A percentile compares a stretch with the other conserved stretches of the same genome.
Conservation (phyloP, 2,329 filamentous ascomycete species). For the Sporothrix variecibatus region DNA sequence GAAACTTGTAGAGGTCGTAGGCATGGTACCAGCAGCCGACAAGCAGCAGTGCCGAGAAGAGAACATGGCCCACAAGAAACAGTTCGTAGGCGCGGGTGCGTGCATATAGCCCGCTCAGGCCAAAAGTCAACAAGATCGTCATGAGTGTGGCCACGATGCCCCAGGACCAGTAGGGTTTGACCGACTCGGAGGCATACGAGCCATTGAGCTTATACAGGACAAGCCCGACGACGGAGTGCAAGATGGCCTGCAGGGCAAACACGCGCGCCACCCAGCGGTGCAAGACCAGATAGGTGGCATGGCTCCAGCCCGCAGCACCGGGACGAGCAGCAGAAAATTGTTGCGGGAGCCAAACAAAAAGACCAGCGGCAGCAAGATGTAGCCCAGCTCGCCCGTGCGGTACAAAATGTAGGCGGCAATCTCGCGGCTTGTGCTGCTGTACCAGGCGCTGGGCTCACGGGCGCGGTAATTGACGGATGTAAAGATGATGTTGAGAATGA, state of each 20-base stretch:
- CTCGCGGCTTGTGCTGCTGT: not conserved
- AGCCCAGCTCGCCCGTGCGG: slow-evolving; percentile 25
- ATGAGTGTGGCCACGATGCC: slow-evolving; percentile 1
- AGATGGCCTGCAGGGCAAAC: slow-evolving; percentile 46
- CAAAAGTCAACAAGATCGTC: not conserved
- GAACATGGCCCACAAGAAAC: slow-evolving; percentile 23
- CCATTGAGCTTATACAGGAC: slow-evolving; percentile 36
- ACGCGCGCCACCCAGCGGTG: slow-evolving; percentile 53
- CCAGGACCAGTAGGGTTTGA: slow-evolving; percentile 15
- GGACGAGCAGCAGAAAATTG: slow-evolving; percentile 39
- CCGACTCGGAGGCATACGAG: not conserved
- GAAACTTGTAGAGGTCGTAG: not conserved
- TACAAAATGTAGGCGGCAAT: slow-evolving; percentile 16
- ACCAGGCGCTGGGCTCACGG: slow-evolving; percentile 16
- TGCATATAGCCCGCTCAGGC: not conserved
- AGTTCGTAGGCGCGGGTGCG: not conserved
- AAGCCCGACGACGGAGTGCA: slow-evolving; percentile 50
- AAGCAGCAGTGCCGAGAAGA: slow-evolving; percentile 15
- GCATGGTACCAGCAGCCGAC: slow-evolving; percentile 27
- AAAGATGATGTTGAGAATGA: not conserved
- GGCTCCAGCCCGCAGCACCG: slow-evolving; percentile 52
- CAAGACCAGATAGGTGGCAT: slow-evolving; percentile 50
- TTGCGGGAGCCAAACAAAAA: slow-evolving; percentile 51
- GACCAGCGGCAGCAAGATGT: slow-evolving; percentile 35
- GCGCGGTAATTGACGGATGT: slow-evolving; percentile 8